These are phyloP conservation scores for Alternaria sp. DNA, from an alignment of 2,329 filamentous ascomycete genomes.

Conservation along the genomic window DNA sequence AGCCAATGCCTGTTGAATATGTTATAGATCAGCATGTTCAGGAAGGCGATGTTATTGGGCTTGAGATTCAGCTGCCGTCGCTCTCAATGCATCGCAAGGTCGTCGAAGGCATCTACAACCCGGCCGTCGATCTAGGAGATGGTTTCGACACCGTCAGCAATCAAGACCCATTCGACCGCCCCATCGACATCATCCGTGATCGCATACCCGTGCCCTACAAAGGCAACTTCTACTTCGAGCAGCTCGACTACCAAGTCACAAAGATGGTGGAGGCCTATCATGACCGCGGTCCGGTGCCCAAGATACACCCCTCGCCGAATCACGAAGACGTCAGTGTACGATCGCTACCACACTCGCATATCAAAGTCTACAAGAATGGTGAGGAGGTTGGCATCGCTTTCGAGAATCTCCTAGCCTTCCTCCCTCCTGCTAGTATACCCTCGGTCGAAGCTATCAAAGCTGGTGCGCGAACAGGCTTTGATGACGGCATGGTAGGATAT, in stretches of 20 bases:
- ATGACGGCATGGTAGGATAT: constrained; percentile 95
- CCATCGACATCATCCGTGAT: constrained; percentile 87
- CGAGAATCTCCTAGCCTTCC: constrained; percentile 84
- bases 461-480: constrained; percentile 82
- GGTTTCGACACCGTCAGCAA: constrained; percentile 57
- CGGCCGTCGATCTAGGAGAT: constrained; percentile 73
- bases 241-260: constrained; percentile 84
- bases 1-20: constrained; percentile 45
- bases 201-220: constrained; percentile 95
- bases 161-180: constrained; percentile 54
- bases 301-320: constrained; percentile 78
- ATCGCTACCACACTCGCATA: constrained; percentile 82
- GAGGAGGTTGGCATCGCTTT: constrained; percentile 85
- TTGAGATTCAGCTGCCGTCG: constrained; percentile 90
- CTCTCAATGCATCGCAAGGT: constrained; percentile 86
- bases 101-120: constrained; percentile 85
- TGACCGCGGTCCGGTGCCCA: constrained; percentile 54
- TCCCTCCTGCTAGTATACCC: constrained; percentile 85
- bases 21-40: constrained; percentile 76
- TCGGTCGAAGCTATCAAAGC: constrained; percentile 70
- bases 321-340: constrained; percentile 77
- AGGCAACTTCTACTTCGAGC: constrained; percentile 90
- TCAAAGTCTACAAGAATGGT: constrained; percentile 94
- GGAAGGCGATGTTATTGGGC: constrained; percentile 91
- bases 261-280: constrained; percentile 79